Evolutionary conservation across 345 rosid genomes (phyloP).

Genomic region (Leavenworthia alabamica): DNA sequence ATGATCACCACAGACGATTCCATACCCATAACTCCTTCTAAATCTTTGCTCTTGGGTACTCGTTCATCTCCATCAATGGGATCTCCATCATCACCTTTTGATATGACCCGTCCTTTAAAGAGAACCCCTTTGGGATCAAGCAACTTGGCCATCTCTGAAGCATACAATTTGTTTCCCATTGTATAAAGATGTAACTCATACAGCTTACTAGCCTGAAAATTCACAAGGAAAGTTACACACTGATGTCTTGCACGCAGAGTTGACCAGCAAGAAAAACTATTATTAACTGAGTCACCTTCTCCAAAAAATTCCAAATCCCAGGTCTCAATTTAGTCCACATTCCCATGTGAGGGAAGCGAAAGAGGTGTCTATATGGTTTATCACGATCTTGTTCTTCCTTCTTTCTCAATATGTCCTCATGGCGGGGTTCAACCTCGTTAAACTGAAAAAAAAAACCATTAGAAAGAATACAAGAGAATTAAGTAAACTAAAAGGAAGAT

Average conservation of each 20-base stretch:
- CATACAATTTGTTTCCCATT: constrained; percentile 98
- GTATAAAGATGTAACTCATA: constrained; percentile 95
- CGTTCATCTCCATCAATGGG: constrained; percentile 79
- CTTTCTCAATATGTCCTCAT: constrained; percentile 76
- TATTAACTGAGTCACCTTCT: constrained; percentile 49
- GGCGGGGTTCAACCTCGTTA: constrained; percentile 72
- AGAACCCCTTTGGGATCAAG: constrained; percentile 84
- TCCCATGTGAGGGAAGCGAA: constrained; percentile 87
- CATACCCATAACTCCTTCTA: constrained; percentile 98
- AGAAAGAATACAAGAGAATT: neutral
- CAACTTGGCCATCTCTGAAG: constrained; percentile 98
- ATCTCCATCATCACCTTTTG: constrained; percentile 95
- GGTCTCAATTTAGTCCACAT: constrained; percentile 99
- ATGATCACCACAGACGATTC: constrained; percentile 91
- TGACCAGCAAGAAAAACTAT: neutral
- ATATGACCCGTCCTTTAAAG: constrained; percentile 91
- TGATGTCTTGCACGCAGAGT: neutral
- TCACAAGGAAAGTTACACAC: constrained; percentile 4
- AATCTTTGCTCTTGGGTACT: constrained; percentile 90
- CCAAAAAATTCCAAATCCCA: constrained; percentile 93
- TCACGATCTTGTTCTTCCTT: constrained; percentile 97
- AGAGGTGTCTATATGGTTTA: constrained; percentile 75
- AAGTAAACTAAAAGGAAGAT: neutral
- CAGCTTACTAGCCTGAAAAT: constrained; percentile 76
- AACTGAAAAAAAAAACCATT: constrained; percentile 41